Evolutionary conservation across 148 eudicot species (phyloP).

Genomic region (Camellia sinensis): DNA sequence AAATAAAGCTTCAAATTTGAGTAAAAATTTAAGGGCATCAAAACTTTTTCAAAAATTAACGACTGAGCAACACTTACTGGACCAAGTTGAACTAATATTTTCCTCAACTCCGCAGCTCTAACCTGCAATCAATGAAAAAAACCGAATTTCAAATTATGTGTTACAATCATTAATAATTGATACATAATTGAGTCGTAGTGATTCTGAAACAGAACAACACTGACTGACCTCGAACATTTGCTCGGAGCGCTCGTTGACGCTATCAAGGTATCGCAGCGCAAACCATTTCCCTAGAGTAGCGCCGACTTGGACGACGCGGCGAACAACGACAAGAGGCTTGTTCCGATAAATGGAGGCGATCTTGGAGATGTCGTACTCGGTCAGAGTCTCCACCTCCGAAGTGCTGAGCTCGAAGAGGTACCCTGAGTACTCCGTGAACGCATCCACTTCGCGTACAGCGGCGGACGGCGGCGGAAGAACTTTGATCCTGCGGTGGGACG

Average conservation of each 20-base stretch:
- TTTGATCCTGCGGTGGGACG: background rate
- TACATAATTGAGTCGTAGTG: background rate
- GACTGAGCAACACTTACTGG: constrained; percentile 48
- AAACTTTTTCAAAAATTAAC: background rate
- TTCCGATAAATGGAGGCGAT: constrained; percentile 54
- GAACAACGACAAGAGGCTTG: constrained; percentile 56
- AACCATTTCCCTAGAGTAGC: constrained; percentile 76
- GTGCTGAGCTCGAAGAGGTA: constrained; percentile 66
- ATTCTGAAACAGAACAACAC: background rate
- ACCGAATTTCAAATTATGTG: background rate
- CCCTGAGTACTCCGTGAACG: constrained; percentile 74
- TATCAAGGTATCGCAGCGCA: constrained; percentile 58
- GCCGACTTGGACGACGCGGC: constrained; percentile 71
- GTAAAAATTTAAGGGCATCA: too few relatives aligned
- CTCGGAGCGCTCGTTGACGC: constrained; percentile 58
- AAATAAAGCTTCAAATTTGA: too few relatives aligned
- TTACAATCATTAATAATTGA: too few relatives aligned
- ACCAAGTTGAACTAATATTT: constrained; percentile 80
- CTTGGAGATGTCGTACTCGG: constrained; percentile 56
- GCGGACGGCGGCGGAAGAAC: constrained; percentile 7
- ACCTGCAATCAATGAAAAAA: constrained; percentile 41
- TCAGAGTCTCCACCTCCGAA: constrained; percentile 60
- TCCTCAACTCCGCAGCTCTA: constrained; percentile 88
- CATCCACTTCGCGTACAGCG: constrained; percentile 43
- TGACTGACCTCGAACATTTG: constrained; percentile 65